Conservation (phyloP, 768 basidiomycete genomes). For the Tulasnella sp. region DNA sequence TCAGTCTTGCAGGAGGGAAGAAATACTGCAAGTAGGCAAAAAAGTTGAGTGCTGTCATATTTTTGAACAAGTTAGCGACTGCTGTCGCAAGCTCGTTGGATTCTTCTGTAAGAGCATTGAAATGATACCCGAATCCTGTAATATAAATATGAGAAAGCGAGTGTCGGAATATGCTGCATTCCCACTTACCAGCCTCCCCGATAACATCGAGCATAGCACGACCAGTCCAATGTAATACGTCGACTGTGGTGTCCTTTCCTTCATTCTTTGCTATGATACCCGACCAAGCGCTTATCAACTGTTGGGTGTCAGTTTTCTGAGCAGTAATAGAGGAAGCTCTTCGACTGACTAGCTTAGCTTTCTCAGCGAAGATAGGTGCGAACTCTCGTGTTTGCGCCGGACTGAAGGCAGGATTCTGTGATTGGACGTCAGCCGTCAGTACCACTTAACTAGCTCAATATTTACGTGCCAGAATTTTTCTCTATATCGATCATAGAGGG, state of each 20-base stretch:
- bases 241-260: background rate
- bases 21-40: background rate
- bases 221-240: conserved; percentile 5
- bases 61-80: conserved; percentile 1
- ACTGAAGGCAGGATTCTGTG: conserved; percentile 52
- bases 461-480: too few relatives aligned
- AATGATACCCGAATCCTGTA: conserved; percentile 28
- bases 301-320: too few relatives aligned
- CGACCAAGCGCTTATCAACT: too few relatives aligned
- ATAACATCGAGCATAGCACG: conserved; percentile 21
- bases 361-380: conserved; percentile 44
- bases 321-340: too few relatives aligned
- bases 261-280: too few relatives aligned
- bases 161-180: background rate
- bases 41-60: background rate
- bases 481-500: too few relatives aligned
- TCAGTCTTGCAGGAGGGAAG: conserved; percentile 5
- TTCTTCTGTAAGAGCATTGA: conserved; percentile 24
- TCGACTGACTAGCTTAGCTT: conserved; percentile 39
- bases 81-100: background rate
- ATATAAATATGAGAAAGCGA: background rate
- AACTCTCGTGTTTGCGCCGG: conserved; percentile 43
- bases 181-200: conserved; percentile 19
- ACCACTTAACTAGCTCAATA: too few relatives aligned
- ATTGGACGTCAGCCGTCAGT: background rate